Conservation (phyloP, 2,329 filamentous ascomycete genomes). For the Colletotrichum higginsianum region DNA sequence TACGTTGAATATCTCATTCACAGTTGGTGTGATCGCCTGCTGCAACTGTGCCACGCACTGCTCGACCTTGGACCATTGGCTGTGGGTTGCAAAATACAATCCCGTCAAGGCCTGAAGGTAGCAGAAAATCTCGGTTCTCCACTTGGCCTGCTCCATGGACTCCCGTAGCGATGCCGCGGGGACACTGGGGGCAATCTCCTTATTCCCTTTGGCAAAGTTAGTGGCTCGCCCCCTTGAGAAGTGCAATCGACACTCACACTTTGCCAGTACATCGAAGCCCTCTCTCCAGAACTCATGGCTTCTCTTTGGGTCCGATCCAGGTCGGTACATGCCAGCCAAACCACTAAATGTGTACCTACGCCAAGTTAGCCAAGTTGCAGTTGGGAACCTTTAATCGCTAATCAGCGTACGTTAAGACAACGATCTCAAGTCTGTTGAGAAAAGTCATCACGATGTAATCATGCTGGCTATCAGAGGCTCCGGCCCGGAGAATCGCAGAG, state of each 20-base stretch:
- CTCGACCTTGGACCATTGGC: slow-evolving; percentile 77
- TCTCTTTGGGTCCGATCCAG: slow-evolving; percentile 45
- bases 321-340: slow-evolving; percentile 60
- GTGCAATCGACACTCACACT: slow-evolving; percentile 54
- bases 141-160: slow-evolving; percentile 72
- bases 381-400: no score
- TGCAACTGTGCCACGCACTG: slow-evolving; percentile 70
- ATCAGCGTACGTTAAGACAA: slow-evolving; percentile 67
- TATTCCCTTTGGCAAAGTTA: slow-evolving; percentile 41
- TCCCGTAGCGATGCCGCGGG: slow-evolving; percentile 68
- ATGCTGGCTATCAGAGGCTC: slow-evolving; percentile 58
- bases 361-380: slow-evolving; percentile 40
- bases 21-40: slow-evolving; percentile 42
- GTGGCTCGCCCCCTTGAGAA: background rate
- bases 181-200: slow-evolving; percentile 51
- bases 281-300: slow-evolving; percentile 59
- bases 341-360: slow-evolving; percentile 69
- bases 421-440: slow-evolving; percentile 72
- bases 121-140: slow-evolving; percentile 76
- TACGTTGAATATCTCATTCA: slow-evolving; percentile 57
- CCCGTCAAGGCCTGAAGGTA: slow-evolving; percentile 81
- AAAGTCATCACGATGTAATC: slow-evolving; percentile 74
- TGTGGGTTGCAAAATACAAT: slow-evolving; percentile 78
- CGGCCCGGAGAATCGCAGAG: slow-evolving; percentile 65
- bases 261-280: slow-evolving; percentile 62